Evolutionary conservation across 495 filamentous ascomycete genomes (phyloP), one percentile per base, ranked within the genome.

Genomic region (Neurospora africana): DNA sequence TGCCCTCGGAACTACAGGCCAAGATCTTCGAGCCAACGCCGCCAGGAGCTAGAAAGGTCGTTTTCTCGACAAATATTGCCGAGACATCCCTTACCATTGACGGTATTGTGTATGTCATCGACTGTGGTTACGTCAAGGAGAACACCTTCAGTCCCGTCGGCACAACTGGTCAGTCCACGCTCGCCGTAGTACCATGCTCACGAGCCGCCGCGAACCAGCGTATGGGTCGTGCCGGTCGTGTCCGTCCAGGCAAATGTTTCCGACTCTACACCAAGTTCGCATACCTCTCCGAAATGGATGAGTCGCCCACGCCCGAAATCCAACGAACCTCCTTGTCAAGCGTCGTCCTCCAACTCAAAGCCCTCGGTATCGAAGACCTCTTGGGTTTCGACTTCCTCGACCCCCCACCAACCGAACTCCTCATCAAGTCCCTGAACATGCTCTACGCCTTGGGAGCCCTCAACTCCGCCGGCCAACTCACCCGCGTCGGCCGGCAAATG

Each of bases 311-410:
- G 1, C 96, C 96, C 0, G 95, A 99, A 78, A 99, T 99, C 72
- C 94, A 97, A 78, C 88, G 95, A 11, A 94, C 92, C 0, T 97
- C 97, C 72, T 85, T 99, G 17, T 95, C 90, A 75, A 85, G 88
- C 38, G 89, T 96, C 3, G 93, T 98, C 15, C 84, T 99, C 21
- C 87, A 94, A 75, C 84, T 99, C 11, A 98, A 97, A 78, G 91
- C 91, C 2, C 86, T 98, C 17, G 96, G 96, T 15, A 97, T 99
- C 77, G 94, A 97, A 78, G 91, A 98, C 74, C 87, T 99, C 0
- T 87, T 99, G 13, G 90, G 94, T 47, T 99, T 99, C 75, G 95
- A 99, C 76, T 98, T 97, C 79, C 94, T 98, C 88, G 95, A 98
- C 76, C 91, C 95, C 0, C 95, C 95, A 2, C 92, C 94, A 0